These are phyloP conservation scores for Melampsora americana DNA, from an alignment of 1,284 basidiomycete genomes.

Conservation along the genomic window DNA sequence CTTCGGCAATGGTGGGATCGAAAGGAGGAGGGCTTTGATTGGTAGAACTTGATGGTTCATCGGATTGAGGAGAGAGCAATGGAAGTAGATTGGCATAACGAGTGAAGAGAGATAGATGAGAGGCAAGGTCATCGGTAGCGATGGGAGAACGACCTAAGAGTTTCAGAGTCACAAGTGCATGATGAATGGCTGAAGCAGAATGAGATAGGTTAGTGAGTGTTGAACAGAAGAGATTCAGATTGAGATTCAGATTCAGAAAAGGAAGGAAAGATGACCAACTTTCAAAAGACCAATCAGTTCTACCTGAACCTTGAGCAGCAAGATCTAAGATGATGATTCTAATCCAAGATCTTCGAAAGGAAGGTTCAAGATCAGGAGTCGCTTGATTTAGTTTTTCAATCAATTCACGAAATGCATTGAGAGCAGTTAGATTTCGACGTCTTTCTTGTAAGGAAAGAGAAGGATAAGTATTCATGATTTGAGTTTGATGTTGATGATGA, in stretches of 20 bases:
- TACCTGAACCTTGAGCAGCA: constrained; percentile 16
- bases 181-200: constrained; percentile 7
- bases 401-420: constrained; percentile 20
- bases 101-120: constrained; percentile 18
- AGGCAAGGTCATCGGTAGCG: constrained; percentile 20
- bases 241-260: too few relatives aligned
- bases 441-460: constrained; percentile 8
- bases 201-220: background rate
- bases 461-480: background rate
- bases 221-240: too few relatives aligned
- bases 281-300: constrained; percentile 30
- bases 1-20: constrained; percentile 21
- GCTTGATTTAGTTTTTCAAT: constrained; percentile 2
- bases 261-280: constrained; percentile 8
- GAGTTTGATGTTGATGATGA: too few relatives aligned
- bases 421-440: constrained; percentile 9
- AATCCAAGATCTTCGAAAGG: constrained; percentile 23
- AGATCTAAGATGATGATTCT: constrained; percentile 32
- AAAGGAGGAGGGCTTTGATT: background rate
- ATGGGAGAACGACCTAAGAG: constrained; percentile 14
- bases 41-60: constrained; percentile 1
- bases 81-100: constrained; percentile 33
- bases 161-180: constrained; percentile 16
- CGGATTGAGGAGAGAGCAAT: background rate
- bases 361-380: constrained; percentile 11